Evolutionary conservation across 108 stramenopile genomes (phyloP).

Genomic region (Chaetoceros tenuissimus): DNA sequence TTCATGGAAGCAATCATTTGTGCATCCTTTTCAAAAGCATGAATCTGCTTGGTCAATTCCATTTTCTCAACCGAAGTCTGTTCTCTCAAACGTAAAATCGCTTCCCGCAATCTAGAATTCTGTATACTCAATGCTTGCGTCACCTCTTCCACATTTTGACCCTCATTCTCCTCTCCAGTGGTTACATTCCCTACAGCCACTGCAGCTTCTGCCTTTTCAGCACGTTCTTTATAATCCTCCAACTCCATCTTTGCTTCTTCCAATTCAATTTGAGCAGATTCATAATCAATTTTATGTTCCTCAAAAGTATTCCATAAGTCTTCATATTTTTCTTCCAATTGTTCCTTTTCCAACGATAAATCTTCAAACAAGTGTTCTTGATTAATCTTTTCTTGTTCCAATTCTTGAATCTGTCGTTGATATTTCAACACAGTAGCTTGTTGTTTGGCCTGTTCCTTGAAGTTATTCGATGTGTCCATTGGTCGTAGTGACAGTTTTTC

Average conservation of each 20-base stretch:
- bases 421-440: conserved; percentile 52
- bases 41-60: conserved; percentile 51
- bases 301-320: conserved; percentile 57
- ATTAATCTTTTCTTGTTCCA: conserved; percentile 56
- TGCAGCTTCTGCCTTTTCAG: conserved; percentile 16
- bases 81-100: conserved; percentile 66
- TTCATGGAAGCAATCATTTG: conserved; percentile 19
- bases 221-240: conserved; percentile 23
- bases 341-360: conserved; percentile 76
- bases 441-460: conserved; percentile 62
- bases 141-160: conserved; percentile 35
- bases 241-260: conserved; percentile 65
- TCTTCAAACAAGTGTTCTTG: conserved; percentile 67
- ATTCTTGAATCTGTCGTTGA: conserved; percentile 55
- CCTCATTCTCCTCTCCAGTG: conserved; percentile 3
- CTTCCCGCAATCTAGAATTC: conserved; percentile 75
- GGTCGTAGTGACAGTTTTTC: conserved; percentile 10
- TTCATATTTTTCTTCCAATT: conserved; percentile 71
- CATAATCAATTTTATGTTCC: conserved; percentile 64
- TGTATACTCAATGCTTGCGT: conserved; percentile 56
- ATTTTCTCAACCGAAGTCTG: conserved; percentile 70
- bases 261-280: conserved; percentile 70
- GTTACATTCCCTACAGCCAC: conserved; percentile 1
- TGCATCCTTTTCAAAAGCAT: conserved; percentile 40
- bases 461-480: conserved; percentile 30